phyloP scores from a whole-genome alignment of 164 flowering plant species.

The Litsea cubeba region DNA sequence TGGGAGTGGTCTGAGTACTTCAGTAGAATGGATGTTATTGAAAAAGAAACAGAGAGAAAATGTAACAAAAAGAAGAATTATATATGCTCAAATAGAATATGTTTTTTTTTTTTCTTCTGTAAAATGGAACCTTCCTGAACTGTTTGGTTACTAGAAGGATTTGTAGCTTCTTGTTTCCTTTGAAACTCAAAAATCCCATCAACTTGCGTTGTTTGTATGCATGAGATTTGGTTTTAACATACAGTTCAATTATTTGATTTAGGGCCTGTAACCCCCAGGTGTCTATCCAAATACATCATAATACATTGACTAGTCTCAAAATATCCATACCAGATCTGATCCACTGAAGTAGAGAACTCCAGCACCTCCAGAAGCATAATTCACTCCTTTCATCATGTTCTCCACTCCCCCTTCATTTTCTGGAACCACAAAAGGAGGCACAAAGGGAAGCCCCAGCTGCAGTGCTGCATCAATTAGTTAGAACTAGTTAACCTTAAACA shows the following conservation, averaged over 20 bases:
- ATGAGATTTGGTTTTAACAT: neutral
- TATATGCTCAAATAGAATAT: too few species aligned
- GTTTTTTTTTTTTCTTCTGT: too few species aligned
- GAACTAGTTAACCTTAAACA: constrained; percentile 21
- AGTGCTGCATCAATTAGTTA: constrained; percentile 35
- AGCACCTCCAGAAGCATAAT: constrained; percentile 91
- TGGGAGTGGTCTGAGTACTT: too few species aligned
- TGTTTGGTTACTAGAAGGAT: too few species aligned
- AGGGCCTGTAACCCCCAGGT: neutral
- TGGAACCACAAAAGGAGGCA: constrained; percentile 68
- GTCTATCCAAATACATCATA: neutral
- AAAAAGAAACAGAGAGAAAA: neutral
- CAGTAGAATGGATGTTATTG: neutral
- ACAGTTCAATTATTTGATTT: neutral
- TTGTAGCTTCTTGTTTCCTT: too few species aligned
- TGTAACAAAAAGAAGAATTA: neutral
- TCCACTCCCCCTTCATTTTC: constrained; percentile 54
- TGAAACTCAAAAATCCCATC: too few species aligned
- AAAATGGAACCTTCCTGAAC: too few species aligned
- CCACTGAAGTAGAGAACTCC: constrained; percentile 87
- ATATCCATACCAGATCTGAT: constrained; percentile 59
- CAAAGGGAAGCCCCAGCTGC: constrained; percentile 78
- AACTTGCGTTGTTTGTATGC: too few species aligned
- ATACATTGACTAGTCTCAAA: neutral
- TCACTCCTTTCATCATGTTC: constrained; percentile 77